Evolutionary conservation across 176 grass and related monocot species (phyloP), one percentile per base, ranked within the genome.

Genomic region (Carex littledalei): DNA sequence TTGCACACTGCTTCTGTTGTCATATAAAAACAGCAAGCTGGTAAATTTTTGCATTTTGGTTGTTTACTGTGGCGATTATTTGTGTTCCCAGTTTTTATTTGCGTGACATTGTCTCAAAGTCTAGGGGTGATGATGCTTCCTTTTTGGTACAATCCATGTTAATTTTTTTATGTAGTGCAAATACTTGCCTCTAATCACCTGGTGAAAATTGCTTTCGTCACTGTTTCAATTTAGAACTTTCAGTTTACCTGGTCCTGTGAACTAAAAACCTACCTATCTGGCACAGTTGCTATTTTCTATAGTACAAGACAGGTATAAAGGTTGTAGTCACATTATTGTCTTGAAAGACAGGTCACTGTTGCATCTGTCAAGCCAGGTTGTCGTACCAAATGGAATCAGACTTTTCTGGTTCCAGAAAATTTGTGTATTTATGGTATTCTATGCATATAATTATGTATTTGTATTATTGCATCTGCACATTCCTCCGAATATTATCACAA

Each of bases 121-220:
- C 17, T 12, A 67, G 18, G 16, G 21, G 13, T 49, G 14, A 83
- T 83, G 74, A 17, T 32, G 74, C 24, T 31, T 78, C 22, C 24
- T 78, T 78, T 78, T 78, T 78, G 21, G 50, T 74, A 74, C 43
- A 50, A 50, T 50, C 70, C n/a, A 24, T 50, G 70, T 74, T 73
- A 22, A 73, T 11, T 74, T 74, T 74, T 50, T 74, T 0, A 74
- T 52, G 24, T 32, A 56, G 22, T 34, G 74, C 74, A 78, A 55
- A 54, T 78, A 56, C 6, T 56, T 77, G 49, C 24, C 50, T 55
- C 6, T 16, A 56, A 12, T 53, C 72, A 22, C 47, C 24, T 56
- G 73, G 13, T 55, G 2, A 6, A 26, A 78, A 56, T 77, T 29
- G 5, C 5, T 9, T 56, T 56, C 7, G 50, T 14, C 17, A 34